Evolutionary conservation across 1,284 basidiomycete species (phyloP).

Genomic region (Stygiomarasmius scandens): DNA sequence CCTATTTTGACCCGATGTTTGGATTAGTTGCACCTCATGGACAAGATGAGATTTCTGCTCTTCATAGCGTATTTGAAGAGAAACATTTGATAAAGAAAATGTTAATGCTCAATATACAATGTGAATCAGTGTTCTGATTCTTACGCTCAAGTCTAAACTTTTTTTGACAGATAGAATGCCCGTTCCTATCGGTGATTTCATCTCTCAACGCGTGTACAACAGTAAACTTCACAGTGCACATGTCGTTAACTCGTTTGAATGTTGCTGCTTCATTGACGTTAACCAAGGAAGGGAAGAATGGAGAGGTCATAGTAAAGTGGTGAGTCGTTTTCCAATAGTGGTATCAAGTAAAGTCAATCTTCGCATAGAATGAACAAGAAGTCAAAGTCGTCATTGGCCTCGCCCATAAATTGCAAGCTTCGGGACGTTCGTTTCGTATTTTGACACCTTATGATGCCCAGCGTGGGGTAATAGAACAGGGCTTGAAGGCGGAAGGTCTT

Average conservation of each 20-base stretch:
- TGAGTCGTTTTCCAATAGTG: constrained; percentile 13
- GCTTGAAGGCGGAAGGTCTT: constrained; percentile 45
- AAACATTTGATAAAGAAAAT: constrained; percentile 42
- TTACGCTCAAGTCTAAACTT: too few species aligned
- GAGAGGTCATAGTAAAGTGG: constrained; percentile 46
- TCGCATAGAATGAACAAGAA: constrained; percentile 52
- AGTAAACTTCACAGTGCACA: constrained; percentile 55
- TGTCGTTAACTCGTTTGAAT: constrained; percentile 39
- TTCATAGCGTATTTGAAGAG: constrained; percentile 66
- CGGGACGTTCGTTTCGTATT: constrained; percentile 51
- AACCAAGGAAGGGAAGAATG: constrained; percentile 34
- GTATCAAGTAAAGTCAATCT: not conserved
- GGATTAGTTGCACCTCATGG: constrained; percentile 59
- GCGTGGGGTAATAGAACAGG: constrained; percentile 50
- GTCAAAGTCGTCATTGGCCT: constrained; percentile 46
- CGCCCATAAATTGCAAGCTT: constrained; percentile 46
- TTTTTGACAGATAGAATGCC: constrained; percentile 69
- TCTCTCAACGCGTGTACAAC: constrained; percentile 67
- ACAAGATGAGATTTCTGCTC: constrained; percentile 49
- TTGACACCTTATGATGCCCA: constrained; percentile 77
- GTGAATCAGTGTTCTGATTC: constrained; percentile 35
- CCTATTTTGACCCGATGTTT: constrained; percentile 3
- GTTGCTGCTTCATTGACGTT: constrained; percentile 60
- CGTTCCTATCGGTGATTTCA: constrained; percentile 68
- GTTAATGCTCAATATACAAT: constrained; percentile 60